Conservation (phyloP, 495 filamentous ascomycete genomes). For the Penicillium crystallinum region DNA sequence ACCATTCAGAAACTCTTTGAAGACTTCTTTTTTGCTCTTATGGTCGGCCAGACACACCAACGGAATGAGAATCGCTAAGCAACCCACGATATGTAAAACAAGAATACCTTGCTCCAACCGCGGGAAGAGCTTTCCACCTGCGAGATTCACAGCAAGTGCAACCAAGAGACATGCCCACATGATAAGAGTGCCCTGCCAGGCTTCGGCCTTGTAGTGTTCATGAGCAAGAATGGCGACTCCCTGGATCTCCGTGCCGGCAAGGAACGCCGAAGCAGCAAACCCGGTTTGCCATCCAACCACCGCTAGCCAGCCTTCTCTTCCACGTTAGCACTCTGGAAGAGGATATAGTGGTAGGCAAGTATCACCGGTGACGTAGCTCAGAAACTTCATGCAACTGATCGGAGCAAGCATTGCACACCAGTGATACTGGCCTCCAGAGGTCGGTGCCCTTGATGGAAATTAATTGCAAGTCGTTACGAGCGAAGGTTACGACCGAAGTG, state of each 20-base stretch:
- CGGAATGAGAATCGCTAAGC: slow-evolving; percentile 49
- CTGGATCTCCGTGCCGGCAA: slow-evolving; percentile 38
- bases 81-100: slow-evolving; percentile 45
- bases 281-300: slow-evolving; percentile 43
- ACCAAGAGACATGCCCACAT: slow-evolving; percentile 37
- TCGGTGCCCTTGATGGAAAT: slow-evolving; percentile 38
- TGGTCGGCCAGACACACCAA: slow-evolving; percentile 44
- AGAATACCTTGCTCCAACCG: slow-evolving; percentile 42
- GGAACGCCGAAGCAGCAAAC: slow-evolving; percentile 34
- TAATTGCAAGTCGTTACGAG: neutral
- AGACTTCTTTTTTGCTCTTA: slow-evolving; percentile 32
- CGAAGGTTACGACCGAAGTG: neutral
- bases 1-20: slow-evolving; percentile 41
- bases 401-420: slow-evolving; percentile 50
- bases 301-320: slow-evolving; percentile 37
- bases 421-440: slow-evolving; percentile 49
- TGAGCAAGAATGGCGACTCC: slow-evolving; percentile 34
- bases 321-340: neutral
- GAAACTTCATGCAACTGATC: slow-evolving; percentile 25
- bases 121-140: slow-evolving; percentile 35
- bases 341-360: no score
- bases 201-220: slow-evolving; percentile 25
- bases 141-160: slow-evolving; percentile 36
- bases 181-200: slow-evolving; percentile 41
- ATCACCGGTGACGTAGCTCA: slow-evolving; percentile 47